These are phyloP conservation scores for Physaria fendleri DNA, from an alignment of 345 rosid genomes.

Conservation along the genomic window DNA sequence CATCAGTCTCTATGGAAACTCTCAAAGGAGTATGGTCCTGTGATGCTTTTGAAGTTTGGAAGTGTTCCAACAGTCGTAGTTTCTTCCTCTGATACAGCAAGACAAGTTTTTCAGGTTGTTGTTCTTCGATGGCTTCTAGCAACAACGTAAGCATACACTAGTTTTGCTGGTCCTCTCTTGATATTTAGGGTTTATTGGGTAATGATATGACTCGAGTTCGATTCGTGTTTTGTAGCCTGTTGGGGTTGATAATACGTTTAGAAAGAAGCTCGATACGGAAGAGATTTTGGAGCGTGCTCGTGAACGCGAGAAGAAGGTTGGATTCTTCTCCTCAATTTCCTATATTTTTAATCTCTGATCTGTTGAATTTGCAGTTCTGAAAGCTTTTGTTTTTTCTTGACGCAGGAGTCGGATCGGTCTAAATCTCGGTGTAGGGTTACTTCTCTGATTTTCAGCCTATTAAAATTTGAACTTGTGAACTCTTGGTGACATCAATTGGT, in stretches of 20 bases:
- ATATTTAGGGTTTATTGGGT: background rate
- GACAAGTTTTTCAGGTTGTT: background rate
- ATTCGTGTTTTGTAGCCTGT: conserved; percentile 33
- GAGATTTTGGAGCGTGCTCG: conserved; percentile 83
- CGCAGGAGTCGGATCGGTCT: conserved; percentile 65
- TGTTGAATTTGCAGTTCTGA: background rate
- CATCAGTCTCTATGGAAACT: too few species aligned
- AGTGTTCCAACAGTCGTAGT: too few species aligned
- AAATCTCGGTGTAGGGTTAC: conserved; percentile 64
- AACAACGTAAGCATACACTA: conserved; percentile 34
- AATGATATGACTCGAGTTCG: background rate
- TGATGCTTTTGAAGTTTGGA: too few species aligned
- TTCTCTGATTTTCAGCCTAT: background rate
- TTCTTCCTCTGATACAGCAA: too few species aligned
- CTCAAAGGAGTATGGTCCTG: too few species aligned
- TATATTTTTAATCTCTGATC: background rate
- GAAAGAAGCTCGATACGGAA: conserved; percentile 76
- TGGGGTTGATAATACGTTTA: conserved; percentile 82
- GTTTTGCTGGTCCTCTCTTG: background rate
- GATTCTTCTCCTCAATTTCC: background rate
- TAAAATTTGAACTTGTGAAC: background rate
- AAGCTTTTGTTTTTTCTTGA: background rate
- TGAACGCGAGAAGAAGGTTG: conserved; percentile 74
- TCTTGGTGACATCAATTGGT: background rate
- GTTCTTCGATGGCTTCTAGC: conserved; percentile 39